A percentile compares a stretch with the other conserved stretches of the same genome.
Evolutionary conservation across 2,329 filamentous ascomycete species (phyloP).

Genomic region (Pseudogymnoascus sp.): DNA sequence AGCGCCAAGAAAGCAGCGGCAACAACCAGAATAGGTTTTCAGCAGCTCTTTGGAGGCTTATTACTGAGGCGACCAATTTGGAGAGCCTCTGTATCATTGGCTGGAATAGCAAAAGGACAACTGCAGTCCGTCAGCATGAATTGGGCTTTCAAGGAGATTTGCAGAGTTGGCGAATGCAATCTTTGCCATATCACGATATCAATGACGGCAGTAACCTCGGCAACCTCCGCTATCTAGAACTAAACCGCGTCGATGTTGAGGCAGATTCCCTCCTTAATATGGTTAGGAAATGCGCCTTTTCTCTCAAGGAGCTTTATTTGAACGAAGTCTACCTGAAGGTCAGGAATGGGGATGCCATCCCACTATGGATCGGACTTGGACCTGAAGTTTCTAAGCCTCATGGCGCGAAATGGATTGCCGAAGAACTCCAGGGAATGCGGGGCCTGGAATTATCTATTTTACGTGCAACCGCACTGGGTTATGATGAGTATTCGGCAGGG

Average conservation of each 20-base stretch:
- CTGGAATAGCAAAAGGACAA: conserved; percentile 26
- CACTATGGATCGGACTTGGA: conserved; percentile 27
- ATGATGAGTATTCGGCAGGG: conserved; percentile 26
- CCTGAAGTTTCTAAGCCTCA: conserved; percentile 15
- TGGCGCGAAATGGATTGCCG: conserved; percentile 24
- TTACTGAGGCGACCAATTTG: conserved; percentile 39
- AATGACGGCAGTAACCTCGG: conserved; percentile 14
- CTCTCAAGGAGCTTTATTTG: conserved; percentile 28
- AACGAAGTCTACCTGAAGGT: conserved; percentile 30
- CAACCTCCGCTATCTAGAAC: conserved; percentile 25
- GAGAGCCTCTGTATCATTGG: conserved; percentile 43
- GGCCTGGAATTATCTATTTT: conserved; percentile 25
- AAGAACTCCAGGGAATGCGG: conserved; percentile 22
- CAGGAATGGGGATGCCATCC: conserved; percentile 15
- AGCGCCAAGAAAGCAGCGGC: conserved; percentile 37
- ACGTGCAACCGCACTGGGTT: conserved; percentile 28
- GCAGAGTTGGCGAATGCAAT: conserved; percentile 26
- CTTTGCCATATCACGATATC: conserved; percentile 22
- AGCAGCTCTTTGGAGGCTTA: conserved; percentile 43
- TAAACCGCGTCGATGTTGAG: conserved; percentile 28
- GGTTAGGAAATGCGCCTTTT: conserved; percentile 22
- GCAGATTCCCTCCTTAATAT: conserved; percentile 22
- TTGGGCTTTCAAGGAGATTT: conserved; percentile 14
- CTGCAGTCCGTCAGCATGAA: conserved; percentile 18
- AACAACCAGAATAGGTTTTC: conserved; percentile 35